These are phyloP conservation scores for Aspergillus caelatus DNA, from an alignment of 2,329 filamentous ascomycete genomes.

Conservation along the genomic window DNA sequence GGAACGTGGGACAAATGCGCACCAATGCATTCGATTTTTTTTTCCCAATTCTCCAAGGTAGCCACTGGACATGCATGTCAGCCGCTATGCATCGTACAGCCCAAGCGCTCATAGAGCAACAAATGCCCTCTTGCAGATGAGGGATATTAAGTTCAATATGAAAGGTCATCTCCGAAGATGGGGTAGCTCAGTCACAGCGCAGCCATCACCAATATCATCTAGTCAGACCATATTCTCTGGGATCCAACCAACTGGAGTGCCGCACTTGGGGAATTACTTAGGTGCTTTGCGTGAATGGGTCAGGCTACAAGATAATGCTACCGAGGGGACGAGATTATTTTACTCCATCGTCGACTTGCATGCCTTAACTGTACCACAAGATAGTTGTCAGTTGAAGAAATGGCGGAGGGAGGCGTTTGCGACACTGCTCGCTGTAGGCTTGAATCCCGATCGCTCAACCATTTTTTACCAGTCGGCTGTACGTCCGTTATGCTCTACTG, in stretches of 20 bases:
- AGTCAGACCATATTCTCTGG: conserved; percentile 76
- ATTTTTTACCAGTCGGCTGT: conserved; percentile 84
- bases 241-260: conserved; percentile 93
- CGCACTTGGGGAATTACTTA: conserved; percentile 93
- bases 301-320: conserved; percentile 68
- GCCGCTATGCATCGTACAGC: not conserved
- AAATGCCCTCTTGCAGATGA: not conserved
- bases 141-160: not conserved
- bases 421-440: conserved; percentile 77
- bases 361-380: conserved; percentile 80
- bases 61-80: not conserved
- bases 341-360: conserved; percentile 94
- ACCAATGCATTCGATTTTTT: not conserved
- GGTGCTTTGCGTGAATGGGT: conserved; percentile 89
- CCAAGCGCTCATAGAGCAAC: not conserved
- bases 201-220: conserved; percentile 3
- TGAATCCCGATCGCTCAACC: conserved; percentile 74
- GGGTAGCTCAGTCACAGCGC: conserved; percentile 15
- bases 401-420: conserved; percentile 77
- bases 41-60: not conserved
- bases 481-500: conserved; percentile 29
- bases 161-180: conserved; percentile 14
- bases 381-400: conserved; percentile 61
- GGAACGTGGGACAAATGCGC: not conserved
- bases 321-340: conserved; percentile 63